These are phyloP conservation scores for Jimgerdemannia flammicorona DNA, from an alignment of 192 early-diverging fungal species.

Conservation along the genomic window DNA sequence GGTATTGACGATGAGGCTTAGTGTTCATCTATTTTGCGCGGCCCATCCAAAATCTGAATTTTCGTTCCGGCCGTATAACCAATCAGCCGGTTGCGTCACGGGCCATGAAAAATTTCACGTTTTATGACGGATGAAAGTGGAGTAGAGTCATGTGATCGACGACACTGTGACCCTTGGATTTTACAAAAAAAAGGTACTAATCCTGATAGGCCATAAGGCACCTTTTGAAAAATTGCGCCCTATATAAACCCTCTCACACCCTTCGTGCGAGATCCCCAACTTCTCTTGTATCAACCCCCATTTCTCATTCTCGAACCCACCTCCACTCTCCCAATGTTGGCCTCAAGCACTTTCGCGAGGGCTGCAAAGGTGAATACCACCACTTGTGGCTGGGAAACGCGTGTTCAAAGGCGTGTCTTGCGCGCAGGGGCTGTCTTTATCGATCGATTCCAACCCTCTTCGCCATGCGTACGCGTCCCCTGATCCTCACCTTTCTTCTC, in stretches of 20 bases:
- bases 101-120: no score
- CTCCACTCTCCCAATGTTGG: constrained; percentile 17
- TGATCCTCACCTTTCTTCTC: not conserved
- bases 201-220: no score
- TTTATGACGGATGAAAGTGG: no score
- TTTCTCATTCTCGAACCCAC: no score
- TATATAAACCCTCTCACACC: no score
- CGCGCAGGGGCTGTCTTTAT: no score
- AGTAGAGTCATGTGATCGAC: not conserved
- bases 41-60: not conserved
- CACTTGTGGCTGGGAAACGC: not conserved
- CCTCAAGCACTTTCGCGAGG: constrained; percentile 27
- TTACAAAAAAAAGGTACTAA: no score
- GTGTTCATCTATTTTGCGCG: not conserved
- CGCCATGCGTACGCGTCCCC: not conserved
- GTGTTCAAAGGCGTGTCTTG: not conserved
- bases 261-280: not conserved
- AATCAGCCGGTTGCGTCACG: no score
- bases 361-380: constrained; percentile 24
- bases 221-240: no score
- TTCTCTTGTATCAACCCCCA: no score
- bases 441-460: not conserved
- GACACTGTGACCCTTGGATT: not conserved
- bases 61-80: no score
- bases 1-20: no score